phyloP scores from a whole-genome alignment of 2,329 filamentous ascomycete genomes.

The Zymoseptoria passerinii region DNA sequence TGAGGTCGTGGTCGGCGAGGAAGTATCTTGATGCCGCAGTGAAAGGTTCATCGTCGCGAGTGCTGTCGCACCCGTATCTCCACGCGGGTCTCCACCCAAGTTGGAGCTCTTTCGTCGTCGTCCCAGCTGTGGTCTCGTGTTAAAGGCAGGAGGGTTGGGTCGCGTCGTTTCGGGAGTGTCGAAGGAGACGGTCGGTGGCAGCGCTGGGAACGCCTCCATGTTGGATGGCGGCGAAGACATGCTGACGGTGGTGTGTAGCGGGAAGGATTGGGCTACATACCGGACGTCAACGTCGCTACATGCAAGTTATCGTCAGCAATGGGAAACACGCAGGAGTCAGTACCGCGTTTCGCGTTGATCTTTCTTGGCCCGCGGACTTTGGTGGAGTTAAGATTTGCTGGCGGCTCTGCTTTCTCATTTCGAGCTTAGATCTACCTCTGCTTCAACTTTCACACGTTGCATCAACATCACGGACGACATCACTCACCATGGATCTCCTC shows the following conservation, averaged over 20 bases:
- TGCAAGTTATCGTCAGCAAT: neutral
- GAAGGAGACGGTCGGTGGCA: neutral
- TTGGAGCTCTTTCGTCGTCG: conserved; percentile 29
- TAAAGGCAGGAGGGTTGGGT: neutral
- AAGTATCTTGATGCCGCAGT: conserved; percentile 4
- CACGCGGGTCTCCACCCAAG: conserved; percentile 44
- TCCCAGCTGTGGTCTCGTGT: conserved; percentile 4
- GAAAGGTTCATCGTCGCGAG: conserved; percentile 37
- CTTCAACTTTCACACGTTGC: neutral
- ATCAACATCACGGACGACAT: neutral
- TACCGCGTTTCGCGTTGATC: neutral
- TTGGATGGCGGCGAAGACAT: neutral
- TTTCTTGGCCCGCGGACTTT: neutral
- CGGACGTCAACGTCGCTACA: neutral
- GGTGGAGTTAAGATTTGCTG: neutral
- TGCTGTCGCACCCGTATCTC: conserved; percentile 44
- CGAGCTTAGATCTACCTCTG: neutral
- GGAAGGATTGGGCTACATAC: neutral
- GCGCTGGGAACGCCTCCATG: conserved; percentile 12
- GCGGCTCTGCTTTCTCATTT: too few species aligned
- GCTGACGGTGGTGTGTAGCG: neutral
- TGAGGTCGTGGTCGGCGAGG: conserved; percentile 7
- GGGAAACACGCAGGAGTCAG: neutral
- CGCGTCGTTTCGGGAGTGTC: conserved; percentile 3
- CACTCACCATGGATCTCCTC: conserved; percentile 71